Conservation (phyloP, 352 stramenopile genomes). For the Phytophthora hibernalis region DNA sequence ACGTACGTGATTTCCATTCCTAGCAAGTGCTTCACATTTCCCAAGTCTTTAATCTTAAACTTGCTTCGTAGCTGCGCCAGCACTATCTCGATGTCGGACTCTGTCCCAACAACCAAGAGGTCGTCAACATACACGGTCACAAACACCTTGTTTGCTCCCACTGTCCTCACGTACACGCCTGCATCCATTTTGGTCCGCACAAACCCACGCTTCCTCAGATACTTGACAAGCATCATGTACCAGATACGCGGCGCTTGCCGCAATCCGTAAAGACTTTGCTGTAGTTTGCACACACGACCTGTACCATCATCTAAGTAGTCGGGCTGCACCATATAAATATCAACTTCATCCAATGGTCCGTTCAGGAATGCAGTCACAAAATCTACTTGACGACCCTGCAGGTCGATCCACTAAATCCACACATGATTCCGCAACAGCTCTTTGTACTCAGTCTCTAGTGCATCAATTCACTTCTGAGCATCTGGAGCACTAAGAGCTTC, state of each 20-base stretch:
- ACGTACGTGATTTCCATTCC: conserved; percentile 18
- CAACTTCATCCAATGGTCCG: neutral
- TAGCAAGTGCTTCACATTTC: conserved; percentile 12
- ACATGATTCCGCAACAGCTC: neutral
- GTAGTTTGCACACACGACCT: neutral
- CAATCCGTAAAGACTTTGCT: too few relatives aligned
- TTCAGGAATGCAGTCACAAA: too few relatives aligned
- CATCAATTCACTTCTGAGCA: neutral
- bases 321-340: too few relatives aligned
- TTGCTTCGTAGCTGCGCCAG: conserved; percentile 7
- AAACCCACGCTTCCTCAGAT: neutral
- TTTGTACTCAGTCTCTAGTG: neutral
- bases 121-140: conserved; percentile 18
- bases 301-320: conserved; percentile 1
- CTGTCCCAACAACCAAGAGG: conserved; percentile 8
- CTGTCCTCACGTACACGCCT: neutral
- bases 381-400: neutral
- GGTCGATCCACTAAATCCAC: neutral
- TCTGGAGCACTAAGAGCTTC: neutral
- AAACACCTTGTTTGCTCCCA: conserved; percentile 1
- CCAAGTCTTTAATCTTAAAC: conserved; percentile 17
- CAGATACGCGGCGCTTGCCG: neutral
- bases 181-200: conserved; percentile 3
- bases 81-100: conserved; percentile 10
- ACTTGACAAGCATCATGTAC: conserved; percentile 1